Base-by-base conservation (phyloP, 2,329 filamentous ascomycete species). In the Juglanconis oblonga region DNA sequence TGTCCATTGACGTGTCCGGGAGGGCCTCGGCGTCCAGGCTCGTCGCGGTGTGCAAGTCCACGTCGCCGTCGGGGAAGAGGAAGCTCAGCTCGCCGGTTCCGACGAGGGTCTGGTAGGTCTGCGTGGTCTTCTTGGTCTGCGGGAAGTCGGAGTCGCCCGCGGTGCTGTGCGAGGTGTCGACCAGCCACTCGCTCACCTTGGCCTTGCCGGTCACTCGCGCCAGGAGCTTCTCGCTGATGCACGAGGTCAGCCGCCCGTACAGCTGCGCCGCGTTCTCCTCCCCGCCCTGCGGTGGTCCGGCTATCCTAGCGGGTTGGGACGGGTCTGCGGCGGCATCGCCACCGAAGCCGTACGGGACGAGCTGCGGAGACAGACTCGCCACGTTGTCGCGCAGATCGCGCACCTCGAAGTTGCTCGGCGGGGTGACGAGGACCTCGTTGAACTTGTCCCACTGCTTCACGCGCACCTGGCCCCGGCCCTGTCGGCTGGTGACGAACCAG, bases 381-480 rank as follows among this genome's bases (percentile, higher is more conserved):
- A 82, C 67, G 32, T 70, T 74, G 52, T 77, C 72, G 52, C 72
- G 73, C 59, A 81, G 78, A 32, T 79, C 76, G 14, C 74, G 75
- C 14, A 75, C 73, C 66, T 84, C 81, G n/a, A 71, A 71, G 38
- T 71, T 68, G 64, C 71, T 70, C 4, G 76, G 71, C 32, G 82
- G 76, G n/a, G 82, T 78, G 36, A 73, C 73, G 2, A 87, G 72
- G 3, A 80, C 73, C 66, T 87, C 85, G 65, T 81, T 80, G 67
- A 79, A 81, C 33, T 68, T 73, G 67, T 87, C 79, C 85, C 83
- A 86, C 65, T 80, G 77, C 67, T 82, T 76, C 33, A 83, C 75
- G 59, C 78, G 76, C 24, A 79, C 72, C 4, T 67, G 69, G 13
- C 74, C 66, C 3, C 62, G 29, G 42, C 5, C 48, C 29, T 40